phyloP scores from a whole-genome alignment of 495 filamentous ascomycete species.

The Aspergillus mulundensis region DNA sequence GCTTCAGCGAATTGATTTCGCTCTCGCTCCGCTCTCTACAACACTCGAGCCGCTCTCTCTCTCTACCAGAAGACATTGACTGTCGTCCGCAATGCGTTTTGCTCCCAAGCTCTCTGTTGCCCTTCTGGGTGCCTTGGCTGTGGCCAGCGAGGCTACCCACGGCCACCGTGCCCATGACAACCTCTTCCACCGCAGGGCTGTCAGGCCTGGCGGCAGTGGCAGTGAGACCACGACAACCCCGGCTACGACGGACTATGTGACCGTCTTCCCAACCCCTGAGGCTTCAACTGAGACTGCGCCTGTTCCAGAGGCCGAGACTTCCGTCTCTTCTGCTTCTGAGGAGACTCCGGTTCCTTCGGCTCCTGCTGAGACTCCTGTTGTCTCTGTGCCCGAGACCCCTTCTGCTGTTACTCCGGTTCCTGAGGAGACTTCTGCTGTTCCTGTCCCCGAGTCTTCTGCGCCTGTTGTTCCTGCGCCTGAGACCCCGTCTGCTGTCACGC shows the following conservation, averaged over 20 bases:
- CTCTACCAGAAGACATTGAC: background rate
- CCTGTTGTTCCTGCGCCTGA: background rate
- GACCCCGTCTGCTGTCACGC: background rate
- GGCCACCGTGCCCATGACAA: constrained; percentile 29
- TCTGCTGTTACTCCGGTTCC: constrained; percentile 3
- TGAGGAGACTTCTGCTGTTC: background rate
- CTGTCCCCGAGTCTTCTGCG: background rate
- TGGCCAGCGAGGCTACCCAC: constrained; percentile 39
- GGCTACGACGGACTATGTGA: constrained; percentile 14
- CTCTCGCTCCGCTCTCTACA: constrained; percentile 17
- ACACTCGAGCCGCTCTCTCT: background rate
- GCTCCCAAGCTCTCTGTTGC: constrained; percentile 47
- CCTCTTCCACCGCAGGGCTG: constrained; percentile 19
- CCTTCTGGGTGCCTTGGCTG: constrained; percentile 46
- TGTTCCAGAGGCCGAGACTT: background rate
- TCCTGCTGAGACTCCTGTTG: background rate
- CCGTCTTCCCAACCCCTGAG: constrained; percentile 18
- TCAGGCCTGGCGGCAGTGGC: background rate
- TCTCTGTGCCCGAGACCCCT: background rate
- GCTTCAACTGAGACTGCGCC: background rate
- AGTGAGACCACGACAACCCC: constrained; percentile 7
- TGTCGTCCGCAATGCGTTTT: constrained; percentile 31
- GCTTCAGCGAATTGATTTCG: constrained; percentile 48
- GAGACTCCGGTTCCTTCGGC: background rate
- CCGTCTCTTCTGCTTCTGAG: background rate